Evolutionary conservation across 345 rosid genomes (phyloP), one percentile per base, ranked within the genome.

Genomic region (Populus euphratica): DNA sequence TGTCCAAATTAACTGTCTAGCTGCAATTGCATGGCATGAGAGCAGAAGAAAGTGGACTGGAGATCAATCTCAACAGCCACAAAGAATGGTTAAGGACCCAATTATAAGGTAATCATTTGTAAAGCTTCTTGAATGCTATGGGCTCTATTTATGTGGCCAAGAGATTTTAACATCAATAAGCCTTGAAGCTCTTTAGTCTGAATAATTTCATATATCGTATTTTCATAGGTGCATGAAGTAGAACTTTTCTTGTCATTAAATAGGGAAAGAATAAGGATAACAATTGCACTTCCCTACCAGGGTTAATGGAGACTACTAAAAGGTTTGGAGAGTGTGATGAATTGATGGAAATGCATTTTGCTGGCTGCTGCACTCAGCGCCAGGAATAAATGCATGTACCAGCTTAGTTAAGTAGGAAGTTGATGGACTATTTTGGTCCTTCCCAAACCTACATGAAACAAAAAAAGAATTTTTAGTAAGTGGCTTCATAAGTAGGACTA

Each of bases 41-140:
- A 88, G 18, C 75, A 87, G 98, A 80, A 88, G 81, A 79, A 91
- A 80, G 86, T 94, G 97, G 98, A 84, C 85, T 17, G 91, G 98
- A 81, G 92, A 90, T 76, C 85, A 76, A 75, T 84, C 93, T 76
- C 81, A 75, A 79, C 85, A 76, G 68, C 75, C 84, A 47, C 49
- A 81, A 77, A 81, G 77, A 80, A 67, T 78, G 69, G 41, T 78
- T 2, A 92, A 88, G 84, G 98, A 94, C 74, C 93, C 86, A 69
- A 86, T 92, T 70, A 91, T 94, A 86, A 90, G 98, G 98, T 91
- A 81, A 59, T 23, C 25, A 11, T 59, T 4, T 56, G 27, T n/a
- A 23, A 59, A 59, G 66, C 39, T 85, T 68, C 44, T 77, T 73
- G 54, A 29, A 35, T 35, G 10, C 16, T 13, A 13, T 36, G 74